Base-by-base conservation (phyloP, 2,329 filamentous ascomycete species). In the Didymella pomorum region DNA sequence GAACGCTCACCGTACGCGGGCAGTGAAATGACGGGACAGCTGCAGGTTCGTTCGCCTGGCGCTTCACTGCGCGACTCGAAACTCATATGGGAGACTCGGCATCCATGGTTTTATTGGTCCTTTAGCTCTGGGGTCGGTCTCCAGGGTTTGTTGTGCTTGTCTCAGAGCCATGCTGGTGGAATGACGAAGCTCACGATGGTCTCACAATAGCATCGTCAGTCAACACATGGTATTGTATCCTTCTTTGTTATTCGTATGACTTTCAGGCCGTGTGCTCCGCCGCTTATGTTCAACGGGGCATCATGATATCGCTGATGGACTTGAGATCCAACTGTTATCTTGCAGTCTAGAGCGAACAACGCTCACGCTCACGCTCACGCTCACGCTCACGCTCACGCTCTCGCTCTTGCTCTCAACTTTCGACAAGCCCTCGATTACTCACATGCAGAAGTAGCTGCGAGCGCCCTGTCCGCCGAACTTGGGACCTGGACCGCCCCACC, bases 361-460 rank as follows among this genome's bases (percentile, higher is more conserved):
- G 16, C 14, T n/a, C 23, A n/a, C 12, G 7, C 14, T 2, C 6
- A 10, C 7, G 6, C 21, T 26, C 41, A n/a, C n/a, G n/a, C n/a
- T n/a, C n/a, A n/a, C n/a, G n/a, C n/a, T n/a, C n/a, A n/a, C n/a
- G n/a, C n/a, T n/a, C n/a, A 9, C 6, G 16, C 14, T n/a, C 23
- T 9, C 12, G 7, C 14, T 2, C 6, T n/a, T 9, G 6, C 21
- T 26, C 41, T 26, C 7, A 3, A 43, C 20, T 42, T 20, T 25
- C 6, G 21, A 42, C 23, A n/a, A 16, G 41, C 25, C 23, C n/a
- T 21, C 3, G 4, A 43, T 29, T 12, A 12, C 29, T 55, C 5
- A 55, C 20, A 49, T 43, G 45, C 53, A 56, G 20, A 46, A 56
- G 46, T 44, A 56, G 42, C 53, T 56, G 12, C 42, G 41, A 44